Percentiles rank a stretch among this genome's conserved stretches.
Conservation (phyloP, 805 yeast species). For the Barnettozyma vustinii region DNA sequence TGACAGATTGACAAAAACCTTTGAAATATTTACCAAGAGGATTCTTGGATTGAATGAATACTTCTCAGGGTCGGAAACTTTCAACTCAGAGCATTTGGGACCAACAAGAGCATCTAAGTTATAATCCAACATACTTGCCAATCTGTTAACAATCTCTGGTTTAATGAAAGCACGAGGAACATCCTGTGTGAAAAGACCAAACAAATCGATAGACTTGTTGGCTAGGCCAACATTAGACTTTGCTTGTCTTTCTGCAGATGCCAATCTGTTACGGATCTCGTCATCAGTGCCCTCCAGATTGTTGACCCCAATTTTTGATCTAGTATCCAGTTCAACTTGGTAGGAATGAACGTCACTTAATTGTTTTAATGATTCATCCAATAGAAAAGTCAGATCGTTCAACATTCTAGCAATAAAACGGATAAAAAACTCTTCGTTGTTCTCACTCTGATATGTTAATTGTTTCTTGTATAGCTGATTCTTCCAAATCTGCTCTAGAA, state of each 20-base stretch:
- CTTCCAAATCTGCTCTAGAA: conserved; percentile 80
- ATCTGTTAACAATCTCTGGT: conserved; percentile 85
- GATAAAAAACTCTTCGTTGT: conserved; percentile 78
- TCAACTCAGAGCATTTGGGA: conserved; percentile 84
- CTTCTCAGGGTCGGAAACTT: conserved; percentile 76
- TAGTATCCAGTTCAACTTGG: conserved; percentile 56
- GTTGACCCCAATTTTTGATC: conserved; percentile 30
- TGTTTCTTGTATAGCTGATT: conserved; percentile 62
- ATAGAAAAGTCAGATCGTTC: conserved; percentile 85
- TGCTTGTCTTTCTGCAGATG: conserved; percentile 68
- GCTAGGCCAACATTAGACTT: conserved; percentile 77
- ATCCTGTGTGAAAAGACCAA: conserved; percentile 77
- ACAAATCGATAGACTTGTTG: conserved; percentile 73
- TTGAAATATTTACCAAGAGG: conserved; percentile 61
- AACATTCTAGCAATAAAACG: conserved; percentile 91
- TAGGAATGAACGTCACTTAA: conserved; percentile 70
- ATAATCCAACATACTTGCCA: conserved; percentile 94
- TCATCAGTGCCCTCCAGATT: conserved; percentile 49
- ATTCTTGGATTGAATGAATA: conserved; percentile 79
- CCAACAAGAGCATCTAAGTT: conserved; percentile 92
- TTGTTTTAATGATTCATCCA: conserved; percentile 86
- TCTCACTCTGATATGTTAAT: conserved; percentile 58
- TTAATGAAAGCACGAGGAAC: conserved; percentile 83
- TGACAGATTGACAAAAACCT: conserved; percentile 71
- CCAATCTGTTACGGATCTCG: conserved; percentile 53